Percentiles rank a stretch among this genome's conserved stretches.
Conservation (phyloP, 768 basidiomycete genomes). For the Auriscalpium microsporum region DNA sequence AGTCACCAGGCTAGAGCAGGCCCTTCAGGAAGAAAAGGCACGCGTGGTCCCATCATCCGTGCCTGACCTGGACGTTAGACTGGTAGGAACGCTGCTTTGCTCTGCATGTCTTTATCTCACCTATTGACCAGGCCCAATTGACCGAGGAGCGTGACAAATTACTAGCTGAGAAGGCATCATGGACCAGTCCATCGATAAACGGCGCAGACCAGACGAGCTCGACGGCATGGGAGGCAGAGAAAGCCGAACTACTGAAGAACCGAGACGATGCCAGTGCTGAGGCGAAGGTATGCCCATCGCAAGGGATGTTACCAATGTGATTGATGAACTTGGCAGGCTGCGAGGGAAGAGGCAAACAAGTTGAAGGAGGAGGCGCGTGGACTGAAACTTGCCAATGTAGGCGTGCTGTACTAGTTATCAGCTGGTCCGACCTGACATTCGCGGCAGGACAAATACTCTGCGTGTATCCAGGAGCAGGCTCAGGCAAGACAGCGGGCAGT, state of each 20-base stretch:
- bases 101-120: neutral
- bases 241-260: conserved; percentile 44
- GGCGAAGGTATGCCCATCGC: conserved; percentile 37
- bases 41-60: neutral
- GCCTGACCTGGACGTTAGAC: no score
- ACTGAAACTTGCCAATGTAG: conserved; percentile 18
- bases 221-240: conserved; percentile 49
- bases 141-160: conserved; percentile 54
- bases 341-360: conserved; percentile 18
- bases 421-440: neutral
- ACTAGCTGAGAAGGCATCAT: conserved; percentile 48
- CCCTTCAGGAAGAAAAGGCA: conserved; percentile 30
- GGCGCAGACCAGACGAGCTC: conserved; percentile 24
- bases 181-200: conserved; percentile 21
- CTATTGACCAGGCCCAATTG: conserved; percentile 36
- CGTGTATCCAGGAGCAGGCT: conserved; percentile 41
- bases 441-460: conserved; percentile 41
- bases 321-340: conserved; percentile 6
- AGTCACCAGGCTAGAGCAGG: conserved; percentile 30
- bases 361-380: conserved; percentile 16
- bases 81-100: no score
- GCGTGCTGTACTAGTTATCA: neutral
- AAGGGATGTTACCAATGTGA: neutral
- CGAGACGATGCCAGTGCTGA: conserved; percentile 54
- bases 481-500: conserved; percentile 44